Evolutionary conservation across 306 rosid genomes (phyloP), one percentile per base, ranked within the genome.

Genomic region (Spatholobus suberectus): DNA sequence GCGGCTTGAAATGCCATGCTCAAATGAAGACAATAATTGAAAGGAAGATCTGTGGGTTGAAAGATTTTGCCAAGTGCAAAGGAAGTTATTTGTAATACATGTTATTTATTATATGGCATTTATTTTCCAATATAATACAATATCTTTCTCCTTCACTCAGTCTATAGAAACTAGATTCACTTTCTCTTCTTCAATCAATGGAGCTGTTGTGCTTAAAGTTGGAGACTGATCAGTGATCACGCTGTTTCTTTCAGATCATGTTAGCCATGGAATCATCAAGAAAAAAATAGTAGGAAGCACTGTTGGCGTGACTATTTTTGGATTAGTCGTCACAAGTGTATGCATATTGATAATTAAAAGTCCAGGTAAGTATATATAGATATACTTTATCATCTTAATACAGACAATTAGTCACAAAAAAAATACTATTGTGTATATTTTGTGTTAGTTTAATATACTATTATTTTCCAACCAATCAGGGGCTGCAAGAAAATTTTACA

Each of bases 311-410:
- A 52, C 43, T 51, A 26, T 40, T 66, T 75, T 65, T 12, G 61
- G 70, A 82, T 66, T 66, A 58, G 2, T 44, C 13, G 26, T 17
- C 8, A 26, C 10, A 29, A 40, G 57, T 54, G 35, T 9, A 38
- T 3, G 38, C 77, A 82, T 54, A 75, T 18, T 13, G 43, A 55
- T 41, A 18, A 21, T 67, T 10, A 29, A 55, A 54, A 75, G 18
- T 29, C 29, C 27, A 66, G 77, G 85, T 82, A 59, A 52, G 27
- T 44, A 8, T 43, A 8, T 59, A 11, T 13, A 46, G n/a, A 46
- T 46, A 46, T 46, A 46, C 0, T 46, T 46, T 12, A 46, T 1
- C n/a, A 41, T 46, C 11, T n/a, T 14, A 46, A 46, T 46, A 46
- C 11, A 46, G 11, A 3, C 1, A 7, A 11, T 11, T 37, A 37